Conservation (phyloP, 2,329 filamentous ascomycete genomes). For the Exophiala phaeomuriformis region DNA sequence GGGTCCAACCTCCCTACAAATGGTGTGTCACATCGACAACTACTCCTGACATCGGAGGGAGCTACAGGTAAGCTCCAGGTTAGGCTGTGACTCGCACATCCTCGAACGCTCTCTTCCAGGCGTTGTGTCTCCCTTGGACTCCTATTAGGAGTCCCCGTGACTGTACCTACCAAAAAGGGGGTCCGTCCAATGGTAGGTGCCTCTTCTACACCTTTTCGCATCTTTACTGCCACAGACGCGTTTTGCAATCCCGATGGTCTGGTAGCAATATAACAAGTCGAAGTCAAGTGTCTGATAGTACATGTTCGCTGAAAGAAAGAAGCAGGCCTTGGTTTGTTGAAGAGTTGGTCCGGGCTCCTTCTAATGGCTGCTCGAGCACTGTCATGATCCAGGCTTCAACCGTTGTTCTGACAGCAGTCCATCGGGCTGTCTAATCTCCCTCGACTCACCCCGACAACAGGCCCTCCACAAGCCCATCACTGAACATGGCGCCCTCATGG, state of each 20-base stretch:
- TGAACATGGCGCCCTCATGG: constrained; percentile 13
- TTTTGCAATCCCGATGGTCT: not conserved
- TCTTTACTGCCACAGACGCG: constrained; percentile 6
- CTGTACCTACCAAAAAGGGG: not conserved
- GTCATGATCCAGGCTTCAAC: constrained; percentile 6
- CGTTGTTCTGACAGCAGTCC: constrained; percentile 21
- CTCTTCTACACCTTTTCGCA: constrained; percentile 13
- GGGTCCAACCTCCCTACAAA: constrained; percentile 7
- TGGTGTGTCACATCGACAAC: constrained; percentile 5
- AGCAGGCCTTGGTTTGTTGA: not conserved
- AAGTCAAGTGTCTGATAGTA: constrained; percentile 3
- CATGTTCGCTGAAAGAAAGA: not conserved
- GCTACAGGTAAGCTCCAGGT: constrained; percentile 1
- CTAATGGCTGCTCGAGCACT: constrained; percentile 2
- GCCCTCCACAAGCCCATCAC: constrained; percentile 4
- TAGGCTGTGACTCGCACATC: constrained; percentile 6
- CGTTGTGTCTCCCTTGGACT: constrained; percentile 2
- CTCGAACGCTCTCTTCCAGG: constrained; percentile 1
- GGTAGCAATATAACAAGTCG: not conserved
- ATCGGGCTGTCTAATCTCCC: constrained; percentile 21
- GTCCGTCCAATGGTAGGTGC: constrained; percentile 5
- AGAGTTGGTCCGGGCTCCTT: not conserved
- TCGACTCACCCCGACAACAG: constrained; percentile 10
- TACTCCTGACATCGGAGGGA: not conserved
- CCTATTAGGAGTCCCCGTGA: constrained; percentile 1